phyloP scores from a whole-genome alignment of 2,329 filamentous ascomycete species.

The Beauveria asiatica region DNA sequence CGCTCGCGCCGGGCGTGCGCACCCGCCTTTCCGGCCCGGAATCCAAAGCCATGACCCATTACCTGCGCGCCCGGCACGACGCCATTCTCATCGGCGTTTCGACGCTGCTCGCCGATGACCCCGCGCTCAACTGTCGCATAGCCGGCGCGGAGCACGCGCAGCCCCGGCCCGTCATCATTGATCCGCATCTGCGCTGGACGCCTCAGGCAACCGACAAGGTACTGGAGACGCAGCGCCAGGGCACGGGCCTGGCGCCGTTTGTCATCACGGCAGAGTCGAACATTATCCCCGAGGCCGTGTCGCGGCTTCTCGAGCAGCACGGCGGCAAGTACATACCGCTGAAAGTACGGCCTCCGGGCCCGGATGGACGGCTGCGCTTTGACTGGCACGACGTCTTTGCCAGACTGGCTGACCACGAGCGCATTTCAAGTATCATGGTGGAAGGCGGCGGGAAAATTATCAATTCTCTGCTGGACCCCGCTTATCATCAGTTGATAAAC shows the following conservation, averaged over 20 bases:
- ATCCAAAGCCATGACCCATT: slow-evolving; percentile 90
- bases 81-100: slow-evolving; percentile 80
- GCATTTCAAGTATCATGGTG: slow-evolving; percentile 76
- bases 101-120: slow-evolving; percentile 78
- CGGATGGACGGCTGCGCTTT: slow-evolving; percentile 34
- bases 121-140: slow-evolving; percentile 74
- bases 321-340: slow-evolving; percentile 46
- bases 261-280: slow-evolving; percentile 48
- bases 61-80: slow-evolving; percentile 71
- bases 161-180: slow-evolving; percentile 74
- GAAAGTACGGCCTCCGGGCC: slow-evolving; percentile 18
- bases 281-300: slow-evolving; percentile 36
- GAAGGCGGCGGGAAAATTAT: slow-evolving; percentile 81
- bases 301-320: slow-evolving; percentile 33
- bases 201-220: slow-evolving; percentile 54
- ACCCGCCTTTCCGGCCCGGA: slow-evolving; percentile 75
- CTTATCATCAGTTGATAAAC: slow-evolving; percentile 55
- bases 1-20: slow-evolving; percentile 68
- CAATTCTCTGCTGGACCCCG: slow-evolving; percentile 63
- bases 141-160: slow-evolving; percentile 49
- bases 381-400: slow-evolving; percentile 58
- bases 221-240: slow-evolving; percentile 52
- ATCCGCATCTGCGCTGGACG: slow-evolving; percentile 69
- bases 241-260: slow-evolving; percentile 65
- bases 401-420: slow-evolving; percentile 44